Percentiles rank a stretch among this genome's conserved stretches.
Conservation (phyloP, 148 eudicot species). For the Vaccinium corymbosum region DNA sequence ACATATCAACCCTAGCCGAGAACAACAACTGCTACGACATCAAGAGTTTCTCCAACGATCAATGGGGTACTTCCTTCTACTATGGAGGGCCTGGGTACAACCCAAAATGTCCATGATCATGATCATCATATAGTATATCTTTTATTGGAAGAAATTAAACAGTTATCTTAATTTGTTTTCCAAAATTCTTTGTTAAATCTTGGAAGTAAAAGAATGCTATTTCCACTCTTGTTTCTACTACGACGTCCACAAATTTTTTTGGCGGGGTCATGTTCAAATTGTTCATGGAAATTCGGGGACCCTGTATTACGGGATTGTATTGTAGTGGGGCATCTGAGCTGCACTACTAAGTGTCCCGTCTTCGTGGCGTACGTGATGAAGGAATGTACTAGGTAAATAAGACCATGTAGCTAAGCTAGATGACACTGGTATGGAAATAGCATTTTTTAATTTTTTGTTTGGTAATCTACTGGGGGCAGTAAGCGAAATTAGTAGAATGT, state of each 20-base stretch:
- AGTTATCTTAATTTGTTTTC: constrained; percentile 4
- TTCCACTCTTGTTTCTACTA: constrained; percentile 33
- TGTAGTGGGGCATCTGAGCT: no score
- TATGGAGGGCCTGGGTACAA: constrained; percentile 96
- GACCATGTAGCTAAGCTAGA: constrained; percentile 2
- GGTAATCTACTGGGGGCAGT: no score
- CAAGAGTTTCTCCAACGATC: constrained; percentile 57
- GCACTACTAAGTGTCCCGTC: background rate
- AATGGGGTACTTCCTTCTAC: constrained; percentile 93
- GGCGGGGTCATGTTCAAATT: background rate
- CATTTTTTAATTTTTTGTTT: background rate
- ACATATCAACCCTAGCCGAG: constrained; percentile 78
- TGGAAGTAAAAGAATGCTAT: constrained; percentile 27
- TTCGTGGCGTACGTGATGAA: background rate
- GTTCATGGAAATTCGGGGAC: no score
- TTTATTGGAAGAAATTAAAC: background rate
- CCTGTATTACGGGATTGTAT: no score
- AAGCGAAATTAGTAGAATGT: no score
- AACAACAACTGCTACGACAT: constrained; percentile 80
- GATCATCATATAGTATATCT: background rate
- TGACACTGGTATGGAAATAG: constrained; percentile 28
- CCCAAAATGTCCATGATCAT: constrained; percentile 52
- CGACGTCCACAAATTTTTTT: constrained; percentile 7
- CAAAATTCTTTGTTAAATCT: background rate
- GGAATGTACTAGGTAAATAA: constrained; percentile 13